Base-by-base conservation (phyloP, 2,329 filamentous ascomycete species). In the Penicillium frequentans region DNA sequence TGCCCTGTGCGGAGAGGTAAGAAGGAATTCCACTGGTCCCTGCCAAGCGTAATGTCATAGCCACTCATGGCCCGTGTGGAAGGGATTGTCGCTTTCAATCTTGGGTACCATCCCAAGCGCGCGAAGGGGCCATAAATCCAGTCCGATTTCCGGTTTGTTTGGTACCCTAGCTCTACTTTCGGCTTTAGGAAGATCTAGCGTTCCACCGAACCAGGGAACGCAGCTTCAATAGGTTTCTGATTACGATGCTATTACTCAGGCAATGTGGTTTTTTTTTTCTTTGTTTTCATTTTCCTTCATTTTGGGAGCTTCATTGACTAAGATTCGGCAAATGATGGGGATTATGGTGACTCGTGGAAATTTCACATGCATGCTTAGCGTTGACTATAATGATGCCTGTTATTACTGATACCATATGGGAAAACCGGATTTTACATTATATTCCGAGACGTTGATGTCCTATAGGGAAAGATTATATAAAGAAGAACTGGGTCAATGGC, bases 141-240 rank as follows among this genome's bases (percentile, higher is more conserved):
- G 11, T 14, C 24, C 35, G 29, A 21, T 14, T 16, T 49, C 11
- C 10, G 29, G 11, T 35, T 35, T 31, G 46, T 50, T 33, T 37
- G 47, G 29, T 33, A 37, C 48, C 37, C 21, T 39, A 55, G 42
- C 5, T 31, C 47, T 53, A 46, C 19, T 37, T 48, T 49, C 16
- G 23, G 33, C n/a, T 19, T 37, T 50, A 50, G 48, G 31, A 8
- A 50, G 50, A 48, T 53, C 49, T 47, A 50, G 24, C 33, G 49
- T 49, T 29, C 29, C 50, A 37, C 49, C 37, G 56, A 49, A 50
- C 56, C 56, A 48, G 19, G 53, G 49, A 47, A 56, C 24, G 13
- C 23, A 29, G n/a, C 35, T 49, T 49, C 35, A 44, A 43, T 33
- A 42, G 49, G 31, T 47, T 43, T 55, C 43, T 47, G 33, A 46